phyloP scores from a whole-genome alignment of 371 early-diverging fungal genomes.

The Mortierella sp. region DNA sequence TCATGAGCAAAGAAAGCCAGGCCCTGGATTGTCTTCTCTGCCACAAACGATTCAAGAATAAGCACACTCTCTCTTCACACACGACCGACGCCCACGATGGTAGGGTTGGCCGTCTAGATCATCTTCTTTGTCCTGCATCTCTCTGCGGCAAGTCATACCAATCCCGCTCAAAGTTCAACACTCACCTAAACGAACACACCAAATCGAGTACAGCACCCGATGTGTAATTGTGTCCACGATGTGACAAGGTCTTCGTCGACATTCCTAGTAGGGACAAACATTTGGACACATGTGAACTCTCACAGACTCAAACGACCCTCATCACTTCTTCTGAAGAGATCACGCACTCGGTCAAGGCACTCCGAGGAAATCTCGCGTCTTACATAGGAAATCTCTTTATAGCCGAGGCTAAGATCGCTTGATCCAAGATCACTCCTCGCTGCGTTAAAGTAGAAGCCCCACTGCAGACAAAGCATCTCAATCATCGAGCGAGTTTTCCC shows the following conservation, averaged over 20 bases:
- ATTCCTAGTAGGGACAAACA: slow-evolving; percentile 1
- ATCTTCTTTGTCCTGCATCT: not conserved
- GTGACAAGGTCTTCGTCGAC: slow-evolving; percentile 4
- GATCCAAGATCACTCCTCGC: not conserved
- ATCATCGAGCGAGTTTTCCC: no score
- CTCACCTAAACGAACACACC: not conserved
- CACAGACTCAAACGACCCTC: not conserved
- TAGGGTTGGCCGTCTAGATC: not conserved
- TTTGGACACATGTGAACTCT: slow-evolving; percentile 1
- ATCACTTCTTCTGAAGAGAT: slow-evolving; percentile 1
- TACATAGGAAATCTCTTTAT: not conserved
- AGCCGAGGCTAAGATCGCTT: not conserved
- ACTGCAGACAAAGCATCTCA: not conserved
- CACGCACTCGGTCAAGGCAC: not conserved
- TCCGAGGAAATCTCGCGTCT: slow-evolving; percentile 1
- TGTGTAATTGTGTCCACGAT: not conserved
- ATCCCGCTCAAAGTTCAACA: slow-evolving; percentile 1
- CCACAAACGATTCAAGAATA: slow-evolving; percentile 1
- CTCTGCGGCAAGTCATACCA: slow-evolving; percentile 4
- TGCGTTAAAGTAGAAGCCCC: not conserved
- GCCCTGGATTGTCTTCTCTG: slow-evolving; percentile 1
- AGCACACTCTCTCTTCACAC: not conserved
- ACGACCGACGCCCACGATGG: not conserved
- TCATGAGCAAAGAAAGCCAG: slow-evolving; percentile 3
- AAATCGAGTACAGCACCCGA: not conserved